A percentile compares a stretch with the other conserved stretches of the same genome.
Evolutionary conservation across 148 eudicot genomes (phyloP).

Genomic region (Nepenthes gracilis): DNA sequence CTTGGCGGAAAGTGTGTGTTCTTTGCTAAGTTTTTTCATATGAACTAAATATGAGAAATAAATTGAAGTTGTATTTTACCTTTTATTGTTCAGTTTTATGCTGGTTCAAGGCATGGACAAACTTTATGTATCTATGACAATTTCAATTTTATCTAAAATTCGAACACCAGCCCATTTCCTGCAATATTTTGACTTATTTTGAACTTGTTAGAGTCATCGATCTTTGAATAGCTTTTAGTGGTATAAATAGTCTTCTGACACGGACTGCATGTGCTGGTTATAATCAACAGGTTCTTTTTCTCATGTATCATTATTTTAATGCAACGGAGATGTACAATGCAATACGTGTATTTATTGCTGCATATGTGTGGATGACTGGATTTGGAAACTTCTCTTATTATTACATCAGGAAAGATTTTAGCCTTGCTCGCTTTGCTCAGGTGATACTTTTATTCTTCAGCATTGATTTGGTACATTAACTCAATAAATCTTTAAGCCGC

Average conservation of each 20-base stretch:
- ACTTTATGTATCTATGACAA: too few species aligned
- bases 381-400: conserved; percentile 96
- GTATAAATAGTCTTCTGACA: conserved; percentile 9
- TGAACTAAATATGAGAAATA: too few species aligned
- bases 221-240: not conserved
- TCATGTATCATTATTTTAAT: conserved; percentile 93
- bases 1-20: too few species aligned
- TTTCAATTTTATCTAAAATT: not conserved
- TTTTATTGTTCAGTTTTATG: too few species aligned
- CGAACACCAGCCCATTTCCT: not conserved
- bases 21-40: too few species aligned
- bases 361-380: conserved; percentile 98
- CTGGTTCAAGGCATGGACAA: too few species aligned
- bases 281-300: conserved; percentile 63
- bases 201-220: not conserved
- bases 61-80: too few species aligned
- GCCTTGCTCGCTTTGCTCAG: conserved; percentile 85
- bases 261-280: conserved; percentile 1
- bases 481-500: too few species aligned
- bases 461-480: not conserved
- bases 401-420: conserved; percentile 86
- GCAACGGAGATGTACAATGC: conserved; percentile 94
- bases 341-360: conserved; percentile 93
- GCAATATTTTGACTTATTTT: not conserved
- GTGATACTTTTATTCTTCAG: conserved; percentile 17